Conservation (phyloP, 2,329 filamentous ascomycete species). For the Aspergillus oerlinghausenensis region DNA sequence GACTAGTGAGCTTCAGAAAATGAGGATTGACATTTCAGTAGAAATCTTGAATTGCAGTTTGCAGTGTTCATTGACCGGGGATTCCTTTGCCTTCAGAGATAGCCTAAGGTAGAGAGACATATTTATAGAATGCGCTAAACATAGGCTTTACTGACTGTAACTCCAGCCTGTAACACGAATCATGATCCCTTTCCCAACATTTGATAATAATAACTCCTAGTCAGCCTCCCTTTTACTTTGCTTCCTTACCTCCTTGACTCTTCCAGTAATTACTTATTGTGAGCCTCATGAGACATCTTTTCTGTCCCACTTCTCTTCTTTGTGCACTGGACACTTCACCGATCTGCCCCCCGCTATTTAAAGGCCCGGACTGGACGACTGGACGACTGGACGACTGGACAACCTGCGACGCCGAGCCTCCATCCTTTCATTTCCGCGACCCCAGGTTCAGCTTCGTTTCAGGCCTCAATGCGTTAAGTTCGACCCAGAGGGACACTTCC, state of each 20-base stretch:
- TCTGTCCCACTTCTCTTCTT: not conserved
- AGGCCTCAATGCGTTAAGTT: not conserved
- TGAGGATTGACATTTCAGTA: no score
- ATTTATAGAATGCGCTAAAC: no score
- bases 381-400: not conserved
- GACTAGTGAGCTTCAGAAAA: no score
- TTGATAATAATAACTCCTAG: no score
- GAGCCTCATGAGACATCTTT: not conserved
- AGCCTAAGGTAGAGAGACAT: no score
- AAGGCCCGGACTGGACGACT: not conserved
- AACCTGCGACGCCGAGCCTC: conserved; percentile 8
- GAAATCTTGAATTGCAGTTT: no score
- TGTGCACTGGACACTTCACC: not conserved
- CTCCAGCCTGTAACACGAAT: no score
- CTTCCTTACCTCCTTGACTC: not conserved
- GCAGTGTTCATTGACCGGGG: no score
- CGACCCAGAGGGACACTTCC: no score
- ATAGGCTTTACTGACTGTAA: no score
- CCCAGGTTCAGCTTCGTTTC: not conserved
- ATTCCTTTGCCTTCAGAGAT: no score
- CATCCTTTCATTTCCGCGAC: conserved; percentile 10
- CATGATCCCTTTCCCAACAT: no score
- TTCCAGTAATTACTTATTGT: not conserved
- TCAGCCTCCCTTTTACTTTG: not conserved
- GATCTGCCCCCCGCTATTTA: conserved; percentile 2